A percentile compares a stretch with the other conserved stretches of the same genome.
Evolutionary conservation across 441 rosid genomes (phyloP).

Genomic region (Gossypium schwendimanii): DNA sequence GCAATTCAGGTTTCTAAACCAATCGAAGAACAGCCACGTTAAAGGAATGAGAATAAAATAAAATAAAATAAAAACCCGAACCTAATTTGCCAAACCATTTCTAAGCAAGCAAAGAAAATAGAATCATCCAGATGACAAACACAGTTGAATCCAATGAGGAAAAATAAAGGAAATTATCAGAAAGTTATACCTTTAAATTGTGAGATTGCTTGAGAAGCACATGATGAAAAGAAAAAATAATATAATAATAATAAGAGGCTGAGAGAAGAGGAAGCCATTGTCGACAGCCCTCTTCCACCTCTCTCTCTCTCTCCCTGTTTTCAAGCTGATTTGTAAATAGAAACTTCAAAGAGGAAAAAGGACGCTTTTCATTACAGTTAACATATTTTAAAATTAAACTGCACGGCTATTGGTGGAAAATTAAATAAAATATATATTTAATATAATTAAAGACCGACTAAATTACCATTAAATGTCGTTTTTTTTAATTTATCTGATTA

Average conservation of each 20-base stretch:
- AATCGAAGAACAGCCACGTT: background rate
- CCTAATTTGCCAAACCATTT: no score
- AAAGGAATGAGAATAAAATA: background rate
- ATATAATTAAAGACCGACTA: no score
- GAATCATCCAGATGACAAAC: background rate
- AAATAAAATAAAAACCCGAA: background rate
- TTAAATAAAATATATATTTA: no score
- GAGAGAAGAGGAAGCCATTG: background rate
- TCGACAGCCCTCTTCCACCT: background rate
- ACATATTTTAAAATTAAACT: background rate
- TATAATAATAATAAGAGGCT: background rate
- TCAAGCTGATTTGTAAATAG: background rate
- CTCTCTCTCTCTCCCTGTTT: background rate
- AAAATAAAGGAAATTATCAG: background rate
- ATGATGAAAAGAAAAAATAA: conserved; percentile 9
- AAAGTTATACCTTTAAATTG: conserved; percentile 20
- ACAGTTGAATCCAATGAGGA: background rate
- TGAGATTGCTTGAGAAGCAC: conserved; percentile 12
- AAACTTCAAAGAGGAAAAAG: background rate
- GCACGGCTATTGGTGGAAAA: background rate
- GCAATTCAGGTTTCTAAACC: background rate
- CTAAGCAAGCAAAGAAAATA: background rate
- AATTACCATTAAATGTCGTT: no score
- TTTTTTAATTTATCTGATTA: no score
- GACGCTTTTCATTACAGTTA: background rate